phyloP scores from a whole-genome alignment of 1,284 basidiomycete genomes.

The Marasmius sp. region DNA sequence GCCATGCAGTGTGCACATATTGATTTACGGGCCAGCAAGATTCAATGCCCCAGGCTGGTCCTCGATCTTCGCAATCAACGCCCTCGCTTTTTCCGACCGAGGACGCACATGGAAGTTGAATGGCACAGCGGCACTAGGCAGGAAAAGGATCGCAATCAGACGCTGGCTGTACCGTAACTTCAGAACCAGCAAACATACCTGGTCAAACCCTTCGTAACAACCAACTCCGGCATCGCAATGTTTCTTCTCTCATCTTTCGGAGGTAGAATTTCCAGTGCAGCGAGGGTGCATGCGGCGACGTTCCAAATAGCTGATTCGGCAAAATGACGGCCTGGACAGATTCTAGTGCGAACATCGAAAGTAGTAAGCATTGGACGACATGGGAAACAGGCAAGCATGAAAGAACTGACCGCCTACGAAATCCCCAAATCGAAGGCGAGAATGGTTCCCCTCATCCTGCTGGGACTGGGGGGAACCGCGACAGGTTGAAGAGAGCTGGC shows the following conservation, averaged over 20 bases:
- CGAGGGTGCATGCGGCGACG: slow-evolving; percentile 16
- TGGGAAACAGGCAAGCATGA: no score
- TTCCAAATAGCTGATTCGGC: slow-evolving; percentile 21
- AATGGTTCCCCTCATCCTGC: slow-evolving; percentile 3
- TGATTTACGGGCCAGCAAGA: no score
- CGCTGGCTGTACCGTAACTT: not conserved
- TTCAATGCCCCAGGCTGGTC: no score
- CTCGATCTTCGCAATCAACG: slow-evolving; percentile 14
- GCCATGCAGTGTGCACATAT: no score
- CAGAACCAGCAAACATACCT: slow-evolving; percentile 14
- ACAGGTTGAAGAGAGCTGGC: not conserved
- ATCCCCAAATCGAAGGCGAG: not conserved
- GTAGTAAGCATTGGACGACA: no score
- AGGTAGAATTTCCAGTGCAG: slow-evolving; percentile 10
- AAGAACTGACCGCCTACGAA: not conserved
- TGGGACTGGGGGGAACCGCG: not conserved
- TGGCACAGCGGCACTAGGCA: slow-evolving; percentile 14
- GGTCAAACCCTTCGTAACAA: slow-evolving; percentile 15
- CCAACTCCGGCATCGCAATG: slow-evolving; percentile 3
- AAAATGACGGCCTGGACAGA: slow-evolving; percentile 18
- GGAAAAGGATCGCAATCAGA: not conserved
- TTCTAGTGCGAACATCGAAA: slow-evolving; percentile 4
- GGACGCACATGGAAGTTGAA: no score
- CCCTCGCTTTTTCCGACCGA: slow-evolving; percentile 6
- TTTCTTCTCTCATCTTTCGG: slow-evolving; percentile 7